These are phyloP conservation scores for Hypoxylon crocopeplum DNA, from an alignment of 495 filamentous ascomycete genomes.

Conservation along the genomic window DNA sequence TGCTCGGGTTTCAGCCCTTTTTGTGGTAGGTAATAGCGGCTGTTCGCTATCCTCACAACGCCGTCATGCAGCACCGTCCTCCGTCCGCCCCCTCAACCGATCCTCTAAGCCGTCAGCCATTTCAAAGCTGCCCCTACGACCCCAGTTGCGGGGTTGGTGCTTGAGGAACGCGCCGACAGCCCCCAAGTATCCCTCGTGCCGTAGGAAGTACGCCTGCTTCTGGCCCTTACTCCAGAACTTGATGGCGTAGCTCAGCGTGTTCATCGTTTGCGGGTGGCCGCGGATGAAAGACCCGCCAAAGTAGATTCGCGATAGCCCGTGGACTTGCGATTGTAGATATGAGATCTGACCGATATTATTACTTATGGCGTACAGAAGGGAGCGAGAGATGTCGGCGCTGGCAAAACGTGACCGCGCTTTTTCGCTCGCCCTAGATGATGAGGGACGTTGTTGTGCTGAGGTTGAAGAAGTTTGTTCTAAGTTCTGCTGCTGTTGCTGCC, in stretches of 20 bases:
- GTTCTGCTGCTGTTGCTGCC: constrained; percentile 22
- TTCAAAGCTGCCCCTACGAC: constrained; percentile 76
- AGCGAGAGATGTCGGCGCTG: constrained; percentile 58
- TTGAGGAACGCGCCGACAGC: constrained; percentile 94
- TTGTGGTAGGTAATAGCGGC: too few species aligned
- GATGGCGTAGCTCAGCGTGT: constrained; percentile 93
- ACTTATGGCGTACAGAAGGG: constrained; percentile 80
- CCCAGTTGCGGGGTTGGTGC: constrained; percentile 90
- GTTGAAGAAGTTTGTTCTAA: constrained; percentile 17
- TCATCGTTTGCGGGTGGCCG: constrained; percentile 96
- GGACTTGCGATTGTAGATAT: constrained; percentile 92
- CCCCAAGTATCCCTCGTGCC: constrained; percentile 97
- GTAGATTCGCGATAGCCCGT: constrained; percentile 89
- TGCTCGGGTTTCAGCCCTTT: too few species aligned
- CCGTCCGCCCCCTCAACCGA: constrained; percentile 10
- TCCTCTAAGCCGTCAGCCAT: constrained; percentile 33
- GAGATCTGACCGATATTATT: constrained; percentile 99
- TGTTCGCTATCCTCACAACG: too few species aligned
- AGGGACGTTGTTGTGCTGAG: constrained; percentile 19
- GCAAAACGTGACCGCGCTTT: constrained; percentile 47
- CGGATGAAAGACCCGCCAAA: constrained; percentile 98
- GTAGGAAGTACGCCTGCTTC: constrained; percentile 94
- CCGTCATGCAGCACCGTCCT: background rate
- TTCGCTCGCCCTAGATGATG: constrained; percentile 21
- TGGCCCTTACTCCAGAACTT: constrained; percentile 94